phyloP scores from a whole-genome alignment of 2,329 filamentous ascomycete genomes.

The Amauroascus niger region DNA sequence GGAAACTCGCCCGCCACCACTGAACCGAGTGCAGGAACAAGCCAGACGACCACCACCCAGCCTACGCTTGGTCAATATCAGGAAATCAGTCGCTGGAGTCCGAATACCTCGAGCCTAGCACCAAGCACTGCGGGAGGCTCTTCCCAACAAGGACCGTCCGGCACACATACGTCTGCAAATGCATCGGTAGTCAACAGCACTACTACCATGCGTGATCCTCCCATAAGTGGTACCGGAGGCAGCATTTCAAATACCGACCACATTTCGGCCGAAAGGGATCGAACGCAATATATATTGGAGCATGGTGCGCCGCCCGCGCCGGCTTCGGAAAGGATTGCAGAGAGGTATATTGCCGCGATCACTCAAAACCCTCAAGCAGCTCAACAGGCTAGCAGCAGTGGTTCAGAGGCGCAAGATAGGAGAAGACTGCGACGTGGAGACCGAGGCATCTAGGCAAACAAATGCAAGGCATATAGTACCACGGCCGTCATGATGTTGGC shows the following conservation, averaged over 20 bases:
- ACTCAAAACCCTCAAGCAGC: background rate
- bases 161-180: background rate
- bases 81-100: constrained; percentile 10
- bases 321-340: constrained; percentile 1
- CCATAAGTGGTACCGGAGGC: no score
- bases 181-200: background rate
- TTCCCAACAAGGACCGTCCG: background rate
- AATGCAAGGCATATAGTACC: no score
- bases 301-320: constrained; percentile 11
- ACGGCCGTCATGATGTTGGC: background rate
- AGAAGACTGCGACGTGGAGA: background rate
- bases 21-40: background rate
- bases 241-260: background rate
- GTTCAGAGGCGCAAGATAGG: background rate
- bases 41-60: background rate
- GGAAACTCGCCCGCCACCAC: background rate
- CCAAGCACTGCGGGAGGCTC: background rate
- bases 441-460: no score
- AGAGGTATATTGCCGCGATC: background rate
- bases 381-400: background rate
- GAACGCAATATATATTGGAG: constrained; percentile 4
- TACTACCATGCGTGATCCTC: background rate
- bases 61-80: background rate
- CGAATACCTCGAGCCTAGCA: constrained; percentile 9
- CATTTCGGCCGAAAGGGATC: constrained; percentile 6